These are phyloP conservation scores for Cordyceps cicadae DNA, from an alignment of 2,329 filamentous ascomycete genomes.

Conservation along the genomic window DNA sequence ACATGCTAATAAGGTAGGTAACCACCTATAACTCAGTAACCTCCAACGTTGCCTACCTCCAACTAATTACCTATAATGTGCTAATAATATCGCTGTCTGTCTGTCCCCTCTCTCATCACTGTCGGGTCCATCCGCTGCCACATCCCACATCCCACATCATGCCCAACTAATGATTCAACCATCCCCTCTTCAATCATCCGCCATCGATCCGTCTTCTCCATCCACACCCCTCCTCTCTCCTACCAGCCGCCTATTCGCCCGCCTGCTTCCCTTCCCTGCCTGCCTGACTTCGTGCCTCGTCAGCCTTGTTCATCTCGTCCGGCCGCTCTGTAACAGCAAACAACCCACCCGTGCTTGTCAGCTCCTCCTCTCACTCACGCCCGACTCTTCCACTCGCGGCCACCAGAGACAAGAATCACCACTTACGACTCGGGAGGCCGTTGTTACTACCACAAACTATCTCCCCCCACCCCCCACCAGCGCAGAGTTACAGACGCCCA, in stretches of 20 bases:
- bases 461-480: slow-evolving; percentile 9
- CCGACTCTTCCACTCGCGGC: neutral
- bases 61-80: no score
- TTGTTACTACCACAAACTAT: slow-evolving; percentile 4
- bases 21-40: neutral
- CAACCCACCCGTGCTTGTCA: neutral
- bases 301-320: neutral
- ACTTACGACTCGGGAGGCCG: neutral
- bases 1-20: neutral
- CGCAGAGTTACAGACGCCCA: slow-evolving; percentile 9
- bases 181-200: slow-evolving; percentile 4
- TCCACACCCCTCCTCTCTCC: slow-evolving; percentile 5
- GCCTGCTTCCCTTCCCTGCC: neutral
- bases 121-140: slow-evolving; percentile 6
- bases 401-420: slow-evolving; percentile 4
- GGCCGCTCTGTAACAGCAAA: neutral
- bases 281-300: neutral
- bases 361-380: neutral
- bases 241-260: neutral
- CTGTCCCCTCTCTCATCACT: neutral
- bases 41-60: no score
- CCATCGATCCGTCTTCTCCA: slow-evolving; percentile 7
- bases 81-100: neutral
- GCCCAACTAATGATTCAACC: slow-evolving; percentile 7
- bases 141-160: slow-evolving; percentile 8